Base-by-base conservation (phyloP, 257 asterid genomes). In the Dorcoceras hygrometricum region DNA sequence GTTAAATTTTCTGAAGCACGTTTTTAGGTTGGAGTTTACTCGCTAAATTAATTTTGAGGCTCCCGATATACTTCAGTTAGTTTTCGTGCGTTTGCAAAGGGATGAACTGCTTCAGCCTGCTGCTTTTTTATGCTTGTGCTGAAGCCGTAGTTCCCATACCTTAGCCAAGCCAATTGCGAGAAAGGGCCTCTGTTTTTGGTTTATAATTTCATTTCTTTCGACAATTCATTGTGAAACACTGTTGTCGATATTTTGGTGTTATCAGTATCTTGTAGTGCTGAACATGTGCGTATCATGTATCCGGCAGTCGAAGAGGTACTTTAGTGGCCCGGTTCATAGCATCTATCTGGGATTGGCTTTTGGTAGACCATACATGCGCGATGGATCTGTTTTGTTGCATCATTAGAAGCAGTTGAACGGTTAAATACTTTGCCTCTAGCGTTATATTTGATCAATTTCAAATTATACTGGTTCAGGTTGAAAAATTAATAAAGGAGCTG, bases 401-500 rank as follows among this genome's bases (percentile, higher is more conserved):
- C 22, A 4, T 2, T 46, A 46, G 19, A 11, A 39, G 50, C 5
- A 39, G 50, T 39, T 39, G 19, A 39, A 39, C 50, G 4, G 50
- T 3, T 36, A 18, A 36, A 36, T 1, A 36, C 5, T 4, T 46
- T 46, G 20, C 18, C 22, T 22, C 8, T 46, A 5, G 22, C 18
- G 20, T 46, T 66, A 27, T 39, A 20, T 68, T 24, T 60, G 67
- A 58, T 25, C 18, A 36, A 67, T 59, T 62, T 43, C 69, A 11
- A 62, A 12, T 43, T 68, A 32, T 83, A 70, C 65, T 86, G 76
- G 75, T 81, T 26, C 78, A 90, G 97, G 96, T 92, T 59, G 97
- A 92, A 61, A 92, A 92, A 69, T 67, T 92, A 81, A 92, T 92
- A 71, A 86, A 87, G 83, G 98, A 89, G 83, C 81, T 92, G 70